Evolutionary conservation across 1,139 yeast genomes (phyloP), one percentile per base, ranked within the genome.

Genomic region (Hansenula lynferdii): DNA sequence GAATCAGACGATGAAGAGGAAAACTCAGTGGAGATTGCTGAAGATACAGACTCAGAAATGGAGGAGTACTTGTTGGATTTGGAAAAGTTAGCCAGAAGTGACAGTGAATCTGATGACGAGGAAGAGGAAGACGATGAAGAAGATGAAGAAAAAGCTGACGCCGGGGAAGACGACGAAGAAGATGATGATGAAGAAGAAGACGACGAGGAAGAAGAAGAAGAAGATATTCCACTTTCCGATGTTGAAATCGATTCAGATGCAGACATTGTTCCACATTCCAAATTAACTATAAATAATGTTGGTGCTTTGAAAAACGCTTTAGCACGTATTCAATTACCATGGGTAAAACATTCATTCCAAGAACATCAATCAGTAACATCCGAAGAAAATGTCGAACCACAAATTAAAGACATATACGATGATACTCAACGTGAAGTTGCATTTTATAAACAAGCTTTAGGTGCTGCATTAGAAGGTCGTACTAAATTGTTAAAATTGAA

Each of bases 361-460:
- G 97, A 92, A 65, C 95, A 87, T 60, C 89, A 87, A 64, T 64
- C 87, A 17, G 65, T 90, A 30, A 73, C 80, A 15, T 72, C 90
- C 37, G 69, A 70, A 12, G 75, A 69, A 23, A 72, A 73, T 36
- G 73, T 85, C 33, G 87, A 79, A 57, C 57, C 70, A 10, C 77
- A 72, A 39, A 82, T 90, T 56, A 86, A 80, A 60, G 97, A 94
- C 60, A 85, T 90, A 45, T 86, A 89, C 55, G 97, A 94, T 58
- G 99, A 94, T 57, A 85, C 96, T 37, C 92, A 89, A 63, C 80
- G 90, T 54, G 92, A 83, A 60, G 60, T 83, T 39, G 84, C 84
- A 8, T 86, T 87, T 56, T 92, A 90, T 64, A 89, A 86, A 60
- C 98, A 94, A 67, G 95, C 95, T 14, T 74, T 92, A 44, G 84